Percentiles rank a stretch among this genome's conserved stretches.
Evolutionary conservation across 2,329 filamentous ascomycete species (phyloP).

Genomic region (Trichoderma asperellum): DNA sequence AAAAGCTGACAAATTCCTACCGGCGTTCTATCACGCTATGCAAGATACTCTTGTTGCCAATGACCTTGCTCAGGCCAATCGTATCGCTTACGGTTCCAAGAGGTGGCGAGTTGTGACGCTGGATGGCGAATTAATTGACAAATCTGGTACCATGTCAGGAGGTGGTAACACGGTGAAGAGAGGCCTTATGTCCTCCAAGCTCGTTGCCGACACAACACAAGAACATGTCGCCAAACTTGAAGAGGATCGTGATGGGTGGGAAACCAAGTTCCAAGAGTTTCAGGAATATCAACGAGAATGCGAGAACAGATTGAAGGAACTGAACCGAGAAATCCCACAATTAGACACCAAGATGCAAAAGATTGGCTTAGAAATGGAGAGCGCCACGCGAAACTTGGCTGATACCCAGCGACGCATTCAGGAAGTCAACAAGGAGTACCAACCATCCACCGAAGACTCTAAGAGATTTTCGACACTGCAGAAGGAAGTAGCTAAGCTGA

Average conservation of each 20-base stretch:
- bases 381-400: conserved; percentile 78
- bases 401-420: conserved; percentile 85
- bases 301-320: conserved; percentile 70
- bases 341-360: conserved; percentile 93
- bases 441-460: conserved; percentile 80
- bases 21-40: conserved; percentile 93
- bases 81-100: conserved; percentile 91
- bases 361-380: conserved; percentile 84
- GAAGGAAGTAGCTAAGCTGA: conserved; percentile 74
- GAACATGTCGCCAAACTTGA: conserved; percentile 90
- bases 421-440: conserved; percentile 80
- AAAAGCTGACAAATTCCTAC: conserved; percentile 82
- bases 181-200: conserved; percentile 95
- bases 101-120: conserved; percentile 96
- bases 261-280: conserved; percentile 80
- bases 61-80: conserved; percentile 92
- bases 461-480: conserved; percentile 71
- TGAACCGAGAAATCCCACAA: conserved; percentile 78
- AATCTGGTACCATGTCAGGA: conserved; percentile 98
- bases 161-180: conserved; percentile 89
- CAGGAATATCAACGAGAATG: conserved; percentile 83
- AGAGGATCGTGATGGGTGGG: conserved; percentile 79
- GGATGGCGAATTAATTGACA: conserved; percentile 93
- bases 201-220: conserved; percentile 82
- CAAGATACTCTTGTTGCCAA: conserved; percentile 93